Evolutionary conservation across 305 asterid species (phyloP).

Genomic region (Solanum hybrid): DNA sequence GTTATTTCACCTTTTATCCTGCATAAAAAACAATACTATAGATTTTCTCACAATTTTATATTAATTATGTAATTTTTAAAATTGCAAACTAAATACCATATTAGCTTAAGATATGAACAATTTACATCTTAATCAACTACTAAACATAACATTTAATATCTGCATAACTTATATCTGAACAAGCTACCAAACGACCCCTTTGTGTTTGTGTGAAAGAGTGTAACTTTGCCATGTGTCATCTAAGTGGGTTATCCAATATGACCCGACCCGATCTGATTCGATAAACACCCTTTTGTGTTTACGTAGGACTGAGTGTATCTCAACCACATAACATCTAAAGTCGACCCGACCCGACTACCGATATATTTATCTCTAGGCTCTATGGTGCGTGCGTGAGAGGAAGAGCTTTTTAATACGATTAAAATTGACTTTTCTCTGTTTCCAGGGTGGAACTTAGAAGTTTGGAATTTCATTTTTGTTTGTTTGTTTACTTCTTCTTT

Average conservation of each 20-base stretch:
- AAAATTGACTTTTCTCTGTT: constrained; percentile 3
- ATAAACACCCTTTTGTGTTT: not conserved
- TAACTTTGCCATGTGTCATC: not conserved
- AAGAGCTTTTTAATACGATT: not conserved
- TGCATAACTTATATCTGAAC: not conserved
- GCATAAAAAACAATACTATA: not conserved
- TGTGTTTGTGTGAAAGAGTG: not conserved
- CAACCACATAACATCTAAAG: not conserved
- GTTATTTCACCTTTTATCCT: not conserved
- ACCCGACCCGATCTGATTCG: too few relatives aligned
- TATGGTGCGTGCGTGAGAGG: not conserved
- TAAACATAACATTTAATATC: not conserved
- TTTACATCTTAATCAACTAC: not conserved
- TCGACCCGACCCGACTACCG: not conserved
- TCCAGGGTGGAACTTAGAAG: not conserved
- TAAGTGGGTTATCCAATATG: not conserved
- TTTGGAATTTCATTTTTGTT: not conserved
- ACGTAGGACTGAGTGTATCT: not conserved
- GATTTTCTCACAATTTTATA: not conserved
- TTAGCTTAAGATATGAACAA: not conserved
- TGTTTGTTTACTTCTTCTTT: too few relatives aligned
- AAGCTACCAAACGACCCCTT: not conserved
- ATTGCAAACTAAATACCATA: not conserved
- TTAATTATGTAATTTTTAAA: not conserved
- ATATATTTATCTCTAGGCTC: not conserved